These are phyloP conservation scores for Penicillium sp. DNA, from an alignment of 2,329 filamentous ascomycete species.

Conservation along the genomic window DNA sequence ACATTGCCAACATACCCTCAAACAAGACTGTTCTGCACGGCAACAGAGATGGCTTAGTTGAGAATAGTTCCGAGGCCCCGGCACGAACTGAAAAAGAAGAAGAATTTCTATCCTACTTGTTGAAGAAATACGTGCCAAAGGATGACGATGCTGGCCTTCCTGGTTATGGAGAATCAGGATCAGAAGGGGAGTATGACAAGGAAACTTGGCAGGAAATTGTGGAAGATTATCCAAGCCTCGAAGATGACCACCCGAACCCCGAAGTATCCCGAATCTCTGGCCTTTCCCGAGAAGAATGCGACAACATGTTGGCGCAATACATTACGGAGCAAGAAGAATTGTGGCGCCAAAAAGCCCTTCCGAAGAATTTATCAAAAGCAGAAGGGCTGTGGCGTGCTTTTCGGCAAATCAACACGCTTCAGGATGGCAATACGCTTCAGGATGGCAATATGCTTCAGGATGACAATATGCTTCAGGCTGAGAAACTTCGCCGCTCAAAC, in stretches of 20 bases:
- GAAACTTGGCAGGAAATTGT: constrained; percentile 59
- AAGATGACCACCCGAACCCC: constrained; percentile 42
- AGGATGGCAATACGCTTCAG: not conserved
- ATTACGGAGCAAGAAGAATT: constrained; percentile 52
- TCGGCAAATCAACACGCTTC: not conserved
- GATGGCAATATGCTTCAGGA: too few species aligned
- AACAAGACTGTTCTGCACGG: not conserved
- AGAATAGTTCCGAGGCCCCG: not conserved
- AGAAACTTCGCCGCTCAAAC: not conserved
- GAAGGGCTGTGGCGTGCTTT: constrained; percentile 60
- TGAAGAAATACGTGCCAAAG: constrained; percentile 46
- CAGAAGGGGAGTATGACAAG: constrained; percentile 56
- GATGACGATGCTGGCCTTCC: constrained; percentile 50
- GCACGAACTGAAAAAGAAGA: not conserved
- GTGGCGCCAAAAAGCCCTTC: constrained; percentile 63
- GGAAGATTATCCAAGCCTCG: constrained; percentile 38
- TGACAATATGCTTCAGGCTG: not conserved
- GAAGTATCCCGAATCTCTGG: constrained; percentile 15
- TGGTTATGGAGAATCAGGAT: constrained; percentile 56
- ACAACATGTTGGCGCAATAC: constrained; percentile 54
- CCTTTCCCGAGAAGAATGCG: constrained; percentile 51
- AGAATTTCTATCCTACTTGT: constrained; percentile 31
- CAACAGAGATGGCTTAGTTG: not conserved
- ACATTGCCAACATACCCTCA: not conserved
- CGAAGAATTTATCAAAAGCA: constrained; percentile 58